phyloP scores from a whole-genome alignment of 176 grass and related monocot genomes.

The barley (Hordeum vulgare) region DNA sequence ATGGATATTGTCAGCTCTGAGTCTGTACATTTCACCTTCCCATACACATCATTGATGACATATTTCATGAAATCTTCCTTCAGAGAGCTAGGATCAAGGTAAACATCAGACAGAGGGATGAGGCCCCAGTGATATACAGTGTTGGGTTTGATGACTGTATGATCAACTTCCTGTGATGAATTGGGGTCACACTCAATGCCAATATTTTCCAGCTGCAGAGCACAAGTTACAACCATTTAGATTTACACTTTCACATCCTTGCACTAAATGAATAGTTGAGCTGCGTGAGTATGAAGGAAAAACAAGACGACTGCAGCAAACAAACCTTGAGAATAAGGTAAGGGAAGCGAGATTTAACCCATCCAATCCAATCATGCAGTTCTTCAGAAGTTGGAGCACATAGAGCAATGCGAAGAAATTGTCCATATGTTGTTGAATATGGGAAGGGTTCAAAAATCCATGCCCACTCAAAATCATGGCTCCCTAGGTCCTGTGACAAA shows the following conservation, averaged over 20 bases:
- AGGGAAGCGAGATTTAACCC: conserved; percentile 68
- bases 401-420: conserved; percentile 50
- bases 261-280: not conserved
- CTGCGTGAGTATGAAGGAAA: not conserved
- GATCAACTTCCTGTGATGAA: conserved; percentile 46
- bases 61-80: conserved; percentile 51
- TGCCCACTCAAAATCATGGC: conserved; percentile 35
- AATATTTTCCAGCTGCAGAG: conserved; percentile 41
- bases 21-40: conserved; percentile 23
- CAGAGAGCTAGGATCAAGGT: conserved; percentile 15
- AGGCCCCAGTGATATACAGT: conserved; percentile 57
- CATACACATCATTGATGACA: conserved; percentile 41
- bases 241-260: not conserved
- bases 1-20: conserved; percentile 36
- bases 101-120: not conserved
- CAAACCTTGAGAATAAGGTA: conserved; percentile 56
- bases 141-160: conserved; percentile 32
- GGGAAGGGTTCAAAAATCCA: conserved; percentile 54
- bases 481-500: conserved; percentile 36
- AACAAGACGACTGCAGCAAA: not conserved
- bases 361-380: conserved; percentile 59
- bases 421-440: conserved; percentile 27
- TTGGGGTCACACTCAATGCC: conserved; percentile 49
- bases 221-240: not conserved
- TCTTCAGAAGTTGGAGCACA: conserved; percentile 32